phyloP scores from a whole-genome alignment of 306 rosid genomes.

The Gleditsia sinensis region DNA sequence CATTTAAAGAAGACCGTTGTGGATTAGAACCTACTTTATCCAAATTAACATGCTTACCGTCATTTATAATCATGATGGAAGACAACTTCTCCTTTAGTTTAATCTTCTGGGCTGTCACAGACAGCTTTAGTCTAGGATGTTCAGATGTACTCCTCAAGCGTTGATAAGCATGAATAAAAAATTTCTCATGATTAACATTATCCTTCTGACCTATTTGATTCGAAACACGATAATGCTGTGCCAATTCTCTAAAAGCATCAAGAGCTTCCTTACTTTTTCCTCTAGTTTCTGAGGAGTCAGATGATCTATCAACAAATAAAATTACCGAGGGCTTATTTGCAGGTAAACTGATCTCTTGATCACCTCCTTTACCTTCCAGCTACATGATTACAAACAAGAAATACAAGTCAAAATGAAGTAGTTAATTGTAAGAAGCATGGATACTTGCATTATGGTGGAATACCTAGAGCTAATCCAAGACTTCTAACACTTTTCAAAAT shows the following conservation, averaged over 20 bases:
- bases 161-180: slow-evolving; percentile 45
- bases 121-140: slow-evolving; percentile 67
- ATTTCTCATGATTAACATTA: slow-evolving; percentile 40
- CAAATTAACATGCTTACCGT: slow-evolving; percentile 68
- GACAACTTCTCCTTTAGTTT: slow-evolving; percentile 67
- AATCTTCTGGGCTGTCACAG: slow-evolving; percentile 51
- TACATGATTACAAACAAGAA: slow-evolving; percentile 43
- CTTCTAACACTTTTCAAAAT: too few relatives aligned
- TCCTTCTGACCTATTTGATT: slow-evolving; percentile 44
- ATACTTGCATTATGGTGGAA: background rate
- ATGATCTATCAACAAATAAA: slow-evolving; percentile 88
- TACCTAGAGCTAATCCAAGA: slow-evolving; percentile 1
- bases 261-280: slow-evolving; percentile 67
- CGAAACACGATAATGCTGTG: slow-evolving; percentile 49
- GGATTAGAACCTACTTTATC: slow-evolving; percentile 64
- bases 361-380: slow-evolving; percentile 69
- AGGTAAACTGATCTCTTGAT: slow-evolving; percentile 62
- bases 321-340: slow-evolving; percentile 75
- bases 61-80: slow-evolving; percentile 59
- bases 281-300: slow-evolving; percentile 60
- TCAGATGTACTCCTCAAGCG: slow-evolving; percentile 45
- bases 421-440: slow-evolving; percentile 10
- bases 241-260: slow-evolving; percentile 67
- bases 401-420: slow-evolving; percentile 22
- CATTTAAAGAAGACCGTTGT: slow-evolving; percentile 69